Evolutionary conservation across 306 rosid species (phyloP), one percentile per base, ranked within the genome.

Genomic region (Sindora glabra): DNA sequence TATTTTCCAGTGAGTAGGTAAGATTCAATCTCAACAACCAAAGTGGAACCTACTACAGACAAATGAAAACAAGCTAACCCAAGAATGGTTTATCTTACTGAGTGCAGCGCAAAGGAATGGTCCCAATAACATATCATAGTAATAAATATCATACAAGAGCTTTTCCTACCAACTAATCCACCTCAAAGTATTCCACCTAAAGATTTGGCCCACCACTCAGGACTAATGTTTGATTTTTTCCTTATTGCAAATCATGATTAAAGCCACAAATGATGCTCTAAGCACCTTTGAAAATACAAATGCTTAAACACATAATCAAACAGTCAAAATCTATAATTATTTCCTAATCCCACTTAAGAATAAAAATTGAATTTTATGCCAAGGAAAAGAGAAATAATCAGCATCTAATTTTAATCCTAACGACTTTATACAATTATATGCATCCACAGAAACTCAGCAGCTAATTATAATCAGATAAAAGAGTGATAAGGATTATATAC

Each of bases 401-500:
- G n/a, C n/a, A 42, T 3, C 44, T 47, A 34, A 30, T 60, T 59
- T 55, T 23, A 56, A 38, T 13, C 44, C 36, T 39, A 57, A 25
- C 15, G 25, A 22, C 2, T 10, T 45, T 25, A n/a, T n/a, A n/a
- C n/a, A n/a, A n/a, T n/a, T n/a, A n/a, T n/a, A n/a, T n/a, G n/a
- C 13, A 47, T n/a, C n/a, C n/a, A 48, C 7, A 14, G 30, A 56
- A 48, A 55, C 7, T 23, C 1, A 0, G 36, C 3, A 29, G 58
- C 6, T 46, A 57, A 9, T 26, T 11, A 24, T 22, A 50, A 52
- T 34, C 26, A 62, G 37, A 47, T 51, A 22, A 26, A 40, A 39
- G 25, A 48, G 59, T 59, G 14, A 62, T n/a, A 34, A 67, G 68
- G 48, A n/a, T n/a, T 52, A 29, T n/a, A n/a, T 87, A 92, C 99